Evolutionary conservation across 192 early-diverging fungal species (phyloP), one percentile per base, ranked within the genome.

Genomic region (Coemansia sp.): DNA sequence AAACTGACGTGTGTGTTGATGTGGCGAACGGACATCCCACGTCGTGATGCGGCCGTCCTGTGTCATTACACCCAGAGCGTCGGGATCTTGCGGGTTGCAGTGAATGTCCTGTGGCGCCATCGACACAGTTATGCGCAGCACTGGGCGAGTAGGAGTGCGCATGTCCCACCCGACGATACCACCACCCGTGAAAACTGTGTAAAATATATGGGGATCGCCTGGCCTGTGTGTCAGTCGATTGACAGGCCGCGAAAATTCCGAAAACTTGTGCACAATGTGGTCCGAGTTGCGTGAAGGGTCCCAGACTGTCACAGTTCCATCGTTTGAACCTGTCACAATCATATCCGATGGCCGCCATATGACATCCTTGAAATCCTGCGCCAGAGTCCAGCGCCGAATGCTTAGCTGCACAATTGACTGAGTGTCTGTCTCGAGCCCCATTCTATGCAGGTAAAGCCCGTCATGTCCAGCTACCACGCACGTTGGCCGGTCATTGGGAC

Each of bases 171-270:
- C 67, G 1, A 67, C 21, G 21, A 82, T 69, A 6, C 48, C 55
- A 5, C 63, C 71, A 16, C 68, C 74, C 48, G 67, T 63, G 31
- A 68, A 73, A 14, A 65, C 79, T 1, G 66, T 49, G 58, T 76
- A 76, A 19, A 82, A 60, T 50, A 76, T 59, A 10, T 67, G 49
- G 23, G 79, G 60, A 19, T 82, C 67, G 32, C 54, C 74, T 0
- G 79, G 79, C 49, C 70, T 76, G 67, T 61, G 56, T 7, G 79
- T 54, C 50, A 82, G 60, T 18, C 79, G 69, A 49, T 67, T 76
- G 28, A 82, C 60, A 4, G 64, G 44, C 1, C 79, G 73, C 25
- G 55, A 58, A 10, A 49, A 23, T 12, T 76, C 65, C 34, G 49
- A 44, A 44, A 65, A 73, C 23, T 63, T 64, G 54, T 58, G 64